A percentile compares a stretch with the other conserved stretches of the same genome.
Evolutionary conservation across 805 yeast species (phyloP).

Genomic region (Phaffomyces thermotolerans): DNA sequence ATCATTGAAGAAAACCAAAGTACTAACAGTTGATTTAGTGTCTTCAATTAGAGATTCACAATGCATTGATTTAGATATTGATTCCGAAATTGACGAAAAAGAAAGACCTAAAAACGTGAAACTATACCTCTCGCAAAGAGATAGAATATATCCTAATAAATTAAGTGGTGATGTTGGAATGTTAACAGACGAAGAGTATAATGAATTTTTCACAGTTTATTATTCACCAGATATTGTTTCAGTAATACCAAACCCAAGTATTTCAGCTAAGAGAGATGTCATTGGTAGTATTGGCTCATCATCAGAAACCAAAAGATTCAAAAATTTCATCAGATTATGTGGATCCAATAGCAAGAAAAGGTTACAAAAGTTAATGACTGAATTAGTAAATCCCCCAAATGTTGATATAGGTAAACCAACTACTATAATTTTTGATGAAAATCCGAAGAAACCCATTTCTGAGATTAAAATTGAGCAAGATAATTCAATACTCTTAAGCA

Average conservation of each 20-base stretch:
- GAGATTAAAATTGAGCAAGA: not conserved
- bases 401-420: not conserved
- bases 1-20: conserved; percentile 3
- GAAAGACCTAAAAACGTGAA: not conserved
- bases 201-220: conserved; percentile 14
- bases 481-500: not conserved
- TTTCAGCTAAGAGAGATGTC: conserved; percentile 8
- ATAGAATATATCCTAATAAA: conserved; percentile 4
- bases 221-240: conserved; percentile 5
- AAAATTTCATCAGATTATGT: conserved; percentile 7
- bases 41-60: conserved; percentile 10
- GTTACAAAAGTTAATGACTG: conserved; percentile 7
- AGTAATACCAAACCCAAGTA: conserved; percentile 11
- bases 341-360: conserved; percentile 6
- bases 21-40: conserved; percentile 4
- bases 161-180: conserved; percentile 16
- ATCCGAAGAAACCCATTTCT: not conserved
- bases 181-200: conserved; percentile 11
- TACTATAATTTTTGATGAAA: not conserved
- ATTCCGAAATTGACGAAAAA: not conserved
- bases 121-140: conserved; percentile 10
- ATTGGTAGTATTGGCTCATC: conserved; percentile 12
- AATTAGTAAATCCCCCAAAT: conserved; percentile 2
- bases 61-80: conserved; percentile 1
- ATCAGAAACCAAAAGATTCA: conserved; percentile 10